A percentile compares a stretch with the other conserved stretches of the same genome.
Evolutionary conservation across 2,329 filamentous ascomycete species (phyloP).

Genomic region (Emergomyces africanus): DNA sequence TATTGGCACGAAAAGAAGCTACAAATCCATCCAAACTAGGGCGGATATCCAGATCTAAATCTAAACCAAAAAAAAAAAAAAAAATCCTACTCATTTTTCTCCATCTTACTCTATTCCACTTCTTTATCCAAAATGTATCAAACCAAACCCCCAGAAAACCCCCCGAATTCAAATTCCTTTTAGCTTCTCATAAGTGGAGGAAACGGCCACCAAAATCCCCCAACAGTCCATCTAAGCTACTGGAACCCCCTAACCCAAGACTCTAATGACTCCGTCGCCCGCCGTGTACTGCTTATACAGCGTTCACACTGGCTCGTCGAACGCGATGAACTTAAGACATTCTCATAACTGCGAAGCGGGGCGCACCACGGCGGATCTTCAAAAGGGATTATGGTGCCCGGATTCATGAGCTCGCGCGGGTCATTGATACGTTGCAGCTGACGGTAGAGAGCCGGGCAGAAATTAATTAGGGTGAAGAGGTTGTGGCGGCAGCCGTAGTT

Average conservation of each 20-base stretch:
- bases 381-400: conserved; percentile 8
- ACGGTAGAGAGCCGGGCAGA: conserved; percentile 15
- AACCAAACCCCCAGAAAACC: neutral
- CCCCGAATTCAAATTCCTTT: no score
- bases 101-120: neutral
- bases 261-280: neutral
- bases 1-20: no score
- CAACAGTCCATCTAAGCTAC: neutral
- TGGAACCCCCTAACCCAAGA: neutral
- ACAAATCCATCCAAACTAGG: neutral
- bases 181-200: neutral
- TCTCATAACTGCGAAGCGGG: conserved; percentile 7
- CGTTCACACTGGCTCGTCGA: neutral
- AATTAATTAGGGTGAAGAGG: conserved; percentile 3
- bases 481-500: conserved; percentile 17
- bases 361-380: conserved; percentile 5
- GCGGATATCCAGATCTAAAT: neutral
- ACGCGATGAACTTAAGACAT: neutral
- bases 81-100: neutral
- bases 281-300: neutral
- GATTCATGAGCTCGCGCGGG: conserved; percentile 8
- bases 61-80: neutral
- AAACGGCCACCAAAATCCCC: neutral
- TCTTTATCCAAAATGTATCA: no score
- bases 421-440: conserved; percentile 22